These are phyloP conservation scores for Cyberlindnera euphorbiiphila DNA, from an alignment of 805 yeast species.

Conservation along the genomic window DNA sequence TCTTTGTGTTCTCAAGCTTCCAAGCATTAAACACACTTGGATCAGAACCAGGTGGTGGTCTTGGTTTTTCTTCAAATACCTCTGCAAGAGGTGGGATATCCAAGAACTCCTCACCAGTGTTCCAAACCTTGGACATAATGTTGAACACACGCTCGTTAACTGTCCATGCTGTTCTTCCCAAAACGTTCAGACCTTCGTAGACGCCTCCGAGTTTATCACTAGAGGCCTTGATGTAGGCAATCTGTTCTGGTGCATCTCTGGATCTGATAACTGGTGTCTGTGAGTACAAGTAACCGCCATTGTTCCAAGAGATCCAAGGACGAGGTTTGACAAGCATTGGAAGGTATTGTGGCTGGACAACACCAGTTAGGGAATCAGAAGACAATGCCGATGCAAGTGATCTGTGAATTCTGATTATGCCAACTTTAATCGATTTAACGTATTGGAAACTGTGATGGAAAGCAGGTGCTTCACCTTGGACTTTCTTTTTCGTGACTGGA, in stretches of 20 bases:
- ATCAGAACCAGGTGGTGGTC: conserved; percentile 64
- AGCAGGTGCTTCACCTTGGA: conserved; percentile 82
- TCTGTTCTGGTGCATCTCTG: conserved; percentile 83
- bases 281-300: conserved; percentile 80
- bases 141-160: conserved; percentile 70
- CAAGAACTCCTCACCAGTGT: conserved; percentile 68
- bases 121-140: conserved; percentile 79
- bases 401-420: conserved; percentile 75
- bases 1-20: conserved; percentile 54
- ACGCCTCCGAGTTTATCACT: conserved; percentile 64
- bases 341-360: conserved; percentile 78
- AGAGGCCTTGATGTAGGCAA: conserved; percentile 85
- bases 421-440: conserved; percentile 71
- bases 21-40: conserved; percentile 69
- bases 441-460: conserved; percentile 86
- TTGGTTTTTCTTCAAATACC: conserved; percentile 45
- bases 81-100: conserved; percentile 63
- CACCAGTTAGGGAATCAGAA: conserved; percentile 57
- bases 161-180: conserved; percentile 92
- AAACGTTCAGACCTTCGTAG: conserved; percentile 75
- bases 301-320: conserved; percentile 78
- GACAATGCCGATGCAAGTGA: conserved; percentile 62
- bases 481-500: conserved; percentile 66
- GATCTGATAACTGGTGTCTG: conserved; percentile 66
- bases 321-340: conserved; percentile 94